phyloP scores from a whole-genome alignment of 768 basidiomycete species.

The Piloderma croceum region DNA sequence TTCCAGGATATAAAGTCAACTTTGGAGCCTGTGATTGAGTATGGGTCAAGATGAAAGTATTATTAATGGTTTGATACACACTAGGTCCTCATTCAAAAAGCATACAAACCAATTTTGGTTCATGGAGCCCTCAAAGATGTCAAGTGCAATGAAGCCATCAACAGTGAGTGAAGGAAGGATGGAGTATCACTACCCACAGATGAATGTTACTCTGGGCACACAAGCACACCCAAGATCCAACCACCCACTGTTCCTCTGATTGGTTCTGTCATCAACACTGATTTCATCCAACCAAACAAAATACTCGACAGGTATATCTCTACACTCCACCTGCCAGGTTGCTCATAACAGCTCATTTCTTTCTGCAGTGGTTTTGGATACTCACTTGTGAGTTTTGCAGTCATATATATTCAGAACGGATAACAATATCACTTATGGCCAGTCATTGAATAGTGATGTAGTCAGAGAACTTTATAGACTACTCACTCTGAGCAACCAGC shows the following conservation, averaged over 20 bases:
- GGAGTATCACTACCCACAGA: too few relatives aligned
- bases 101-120: constrained; percentile 14
- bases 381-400: constrained; percentile 23
- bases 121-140: constrained; percentile 14
- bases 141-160: constrained; percentile 6
- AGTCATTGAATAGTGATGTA: constrained; percentile 15
- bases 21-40: constrained; percentile 5
- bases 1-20: constrained; percentile 18
- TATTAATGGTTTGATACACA: constrained; percentile 7
- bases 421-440: too few relatives aligned
- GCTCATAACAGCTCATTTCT: constrained; percentile 28
- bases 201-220: too few relatives aligned
- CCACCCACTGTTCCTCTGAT: background rate
- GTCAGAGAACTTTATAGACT: constrained; percentile 15
- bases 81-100: constrained; percentile 12
- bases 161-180: too few relatives aligned
- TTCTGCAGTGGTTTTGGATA: constrained; percentile 22
- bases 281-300: constrained; percentile 17
- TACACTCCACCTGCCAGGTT: constrained; percentile 14
- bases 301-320: constrained; percentile 15
- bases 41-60: background rate
- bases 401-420: too few relatives aligned
- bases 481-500: constrained; percentile 11
- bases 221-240: too few relatives aligned
- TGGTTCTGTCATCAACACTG: constrained; percentile 6